Conservation (phyloP, 2,329 filamentous ascomycete genomes). For the Graphilbum ipis-grandicollis region DNA sequence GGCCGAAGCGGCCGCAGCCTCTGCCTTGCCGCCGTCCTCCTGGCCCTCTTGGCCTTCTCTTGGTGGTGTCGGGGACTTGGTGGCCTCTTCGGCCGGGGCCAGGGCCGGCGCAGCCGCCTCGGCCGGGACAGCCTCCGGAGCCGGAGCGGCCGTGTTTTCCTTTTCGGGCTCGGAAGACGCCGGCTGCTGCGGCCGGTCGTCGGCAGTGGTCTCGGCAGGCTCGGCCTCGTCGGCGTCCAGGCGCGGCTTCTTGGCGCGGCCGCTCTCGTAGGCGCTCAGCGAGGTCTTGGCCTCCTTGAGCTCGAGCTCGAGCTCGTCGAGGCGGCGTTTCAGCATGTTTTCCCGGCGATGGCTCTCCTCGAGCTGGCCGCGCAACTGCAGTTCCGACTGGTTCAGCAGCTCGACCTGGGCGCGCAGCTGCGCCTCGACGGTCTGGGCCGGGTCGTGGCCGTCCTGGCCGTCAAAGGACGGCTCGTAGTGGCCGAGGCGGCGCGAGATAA, state of each 20-base stretch:
- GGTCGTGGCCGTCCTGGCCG: conserved; percentile 22
- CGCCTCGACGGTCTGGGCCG: conserved; percentile 35
- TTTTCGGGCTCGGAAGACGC: no score
- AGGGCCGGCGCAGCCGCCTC: background rate
- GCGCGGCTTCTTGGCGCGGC: conserved; percentile 15
- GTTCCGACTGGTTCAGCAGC: conserved; percentile 36
- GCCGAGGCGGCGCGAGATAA: conserved; percentile 57
- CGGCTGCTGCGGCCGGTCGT: background rate
- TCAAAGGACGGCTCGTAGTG: conserved; percentile 45
- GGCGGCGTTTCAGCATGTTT: conserved; percentile 61
- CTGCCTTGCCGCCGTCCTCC: background rate
- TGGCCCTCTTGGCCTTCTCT: background rate
- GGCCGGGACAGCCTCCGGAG: background rate
- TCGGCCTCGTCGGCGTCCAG: conserved; percentile 7
- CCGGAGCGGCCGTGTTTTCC: background rate
- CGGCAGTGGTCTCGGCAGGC: background rate
- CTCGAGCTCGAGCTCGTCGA: conserved; percentile 61
- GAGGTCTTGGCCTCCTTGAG: conserved; percentile 20
- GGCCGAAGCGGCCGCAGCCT: background rate
- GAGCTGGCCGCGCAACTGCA: conserved; percentile 41
- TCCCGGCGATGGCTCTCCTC: conserved; percentile 66
- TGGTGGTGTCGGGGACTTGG: background rate
- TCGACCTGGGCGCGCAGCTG: conserved; percentile 32
- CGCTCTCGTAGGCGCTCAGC: conserved; percentile 12
- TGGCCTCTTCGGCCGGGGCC: background rate